Percentiles rank a stretch among this genome's conserved stretches.
Evolutionary conservation across 1,284 basidiomycete species (phyloP).

Genomic region (Amylostereum areolatum): DNA sequence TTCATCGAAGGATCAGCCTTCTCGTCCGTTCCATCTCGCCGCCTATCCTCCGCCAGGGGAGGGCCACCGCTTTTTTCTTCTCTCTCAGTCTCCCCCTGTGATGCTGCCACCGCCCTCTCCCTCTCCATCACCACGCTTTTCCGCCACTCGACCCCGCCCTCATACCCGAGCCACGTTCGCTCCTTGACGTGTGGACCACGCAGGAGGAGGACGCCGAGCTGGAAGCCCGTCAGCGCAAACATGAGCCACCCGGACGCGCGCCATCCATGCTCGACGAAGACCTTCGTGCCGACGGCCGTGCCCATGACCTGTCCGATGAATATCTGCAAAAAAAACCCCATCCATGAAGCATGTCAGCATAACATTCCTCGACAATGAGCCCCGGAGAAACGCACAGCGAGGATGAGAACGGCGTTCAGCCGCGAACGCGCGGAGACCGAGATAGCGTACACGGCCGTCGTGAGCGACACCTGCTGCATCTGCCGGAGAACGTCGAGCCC

Average conservation of each 20-base stretch:
- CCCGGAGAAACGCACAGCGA: constrained; percentile 24
- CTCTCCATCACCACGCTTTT: constrained; percentile 10
- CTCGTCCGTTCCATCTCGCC: too few relatives aligned
- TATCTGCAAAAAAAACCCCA: constrained; percentile 16
- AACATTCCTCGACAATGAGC: too few relatives aligned
- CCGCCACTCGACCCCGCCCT: constrained; percentile 25
- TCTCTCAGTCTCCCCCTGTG: too few relatives aligned
- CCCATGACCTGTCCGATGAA: constrained; percentile 48
- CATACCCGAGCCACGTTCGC: constrained; percentile 33
- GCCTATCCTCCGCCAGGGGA: too few relatives aligned
- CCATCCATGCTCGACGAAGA: constrained; percentile 50
- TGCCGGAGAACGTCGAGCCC: constrained; percentile 44
- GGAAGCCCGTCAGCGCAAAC: constrained; percentile 38
- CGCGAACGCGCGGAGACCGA: constrained; percentile 36
- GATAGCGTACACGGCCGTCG: constrained; percentile 34
- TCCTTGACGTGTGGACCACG: constrained; percentile 37
- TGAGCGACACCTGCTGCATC: constrained; percentile 34
- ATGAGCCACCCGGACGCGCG: constrained; percentile 39
- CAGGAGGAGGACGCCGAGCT: constrained; percentile 31
- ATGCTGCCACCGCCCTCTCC: neutral
- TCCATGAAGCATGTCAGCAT: neutral
- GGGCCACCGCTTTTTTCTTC: too few relatives aligned
- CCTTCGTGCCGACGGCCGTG: constrained; percentile 43
- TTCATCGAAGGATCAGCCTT: too few relatives aligned
- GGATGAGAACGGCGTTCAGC: constrained; percentile 44